Conservation (phyloP, 805 yeast species). For the Blastobotrys parvus region DNA sequence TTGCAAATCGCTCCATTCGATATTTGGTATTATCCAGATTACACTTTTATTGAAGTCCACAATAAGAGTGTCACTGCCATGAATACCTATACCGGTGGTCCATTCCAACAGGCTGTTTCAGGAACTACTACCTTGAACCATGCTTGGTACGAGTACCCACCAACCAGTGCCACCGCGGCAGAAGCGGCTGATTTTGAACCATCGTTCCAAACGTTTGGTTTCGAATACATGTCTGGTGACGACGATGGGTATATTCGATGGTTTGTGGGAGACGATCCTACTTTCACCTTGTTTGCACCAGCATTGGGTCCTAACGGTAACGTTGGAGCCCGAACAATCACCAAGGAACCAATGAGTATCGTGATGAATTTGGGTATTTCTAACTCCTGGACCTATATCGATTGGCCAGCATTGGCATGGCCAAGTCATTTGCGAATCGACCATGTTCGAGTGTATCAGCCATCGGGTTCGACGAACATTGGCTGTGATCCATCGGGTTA, state of each 20-base stretch:
- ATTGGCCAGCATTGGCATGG: conserved; percentile 71
- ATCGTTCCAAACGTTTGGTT: conserved; percentile 64
- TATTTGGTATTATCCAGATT: conserved; percentile 90
- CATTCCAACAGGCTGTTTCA: conserved; percentile 87
- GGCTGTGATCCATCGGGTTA: conserved; percentile 83
- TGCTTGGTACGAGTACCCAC: conserved; percentile 61
- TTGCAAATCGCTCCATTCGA: conserved; percentile 90
- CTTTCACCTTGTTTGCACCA: conserved; percentile 61
- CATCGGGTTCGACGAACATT: conserved; percentile 45
- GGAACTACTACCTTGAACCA: conserved; percentile 71
- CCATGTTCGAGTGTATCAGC: conserved; percentile 89
- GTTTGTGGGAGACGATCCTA: conserved; percentile 66
- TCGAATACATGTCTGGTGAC: conserved; percentile 64
- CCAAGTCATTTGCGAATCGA: conserved; percentile 74
- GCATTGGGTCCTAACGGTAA: conserved; percentile 90
- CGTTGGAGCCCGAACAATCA: conserved; percentile 68
- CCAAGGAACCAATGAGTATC: conserved; percentile 91
- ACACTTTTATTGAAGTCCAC: conserved; percentile 64
- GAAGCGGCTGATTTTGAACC: conserved; percentile 42
- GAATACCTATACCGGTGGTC: conserved; percentile 90
- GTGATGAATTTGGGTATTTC: conserved; percentile 85
- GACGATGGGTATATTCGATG: conserved; percentile 72
- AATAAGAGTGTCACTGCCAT: conserved; percentile 63
- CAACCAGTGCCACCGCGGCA: neutral
- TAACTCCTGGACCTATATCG: conserved; percentile 87